A percentile compares a stretch with the other conserved stretches of the same genome.
phyloP scores from a whole-genome alignment of 805 yeast genomes.

The Starmerella kuoi region DNA sequence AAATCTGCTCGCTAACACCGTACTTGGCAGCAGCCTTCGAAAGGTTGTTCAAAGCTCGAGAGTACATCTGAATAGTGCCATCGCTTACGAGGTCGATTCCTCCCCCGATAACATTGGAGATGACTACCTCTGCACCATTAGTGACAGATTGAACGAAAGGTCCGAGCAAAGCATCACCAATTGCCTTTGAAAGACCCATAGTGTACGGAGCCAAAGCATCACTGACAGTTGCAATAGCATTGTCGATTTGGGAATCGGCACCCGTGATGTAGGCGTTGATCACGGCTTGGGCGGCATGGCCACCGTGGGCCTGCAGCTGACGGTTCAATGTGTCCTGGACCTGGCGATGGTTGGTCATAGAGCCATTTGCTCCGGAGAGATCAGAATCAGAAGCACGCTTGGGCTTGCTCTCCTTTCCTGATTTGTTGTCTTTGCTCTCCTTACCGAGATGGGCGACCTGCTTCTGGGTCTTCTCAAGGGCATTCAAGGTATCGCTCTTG shows the following conservation, averaged over 20 bases:
- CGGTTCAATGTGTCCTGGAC: slow-evolving; percentile 19
- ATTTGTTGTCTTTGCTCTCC: not conserved
- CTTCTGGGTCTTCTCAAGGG: slow-evolving; percentile 3
- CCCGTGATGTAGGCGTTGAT: slow-evolving; percentile 26
- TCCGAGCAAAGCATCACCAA: slow-evolving; percentile 22
- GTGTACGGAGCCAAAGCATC: slow-evolving; percentile 14
- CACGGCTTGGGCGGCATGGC: slow-evolving; percentile 23
- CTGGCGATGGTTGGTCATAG: slow-evolving; percentile 20
- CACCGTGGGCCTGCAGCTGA: slow-evolving; percentile 20
- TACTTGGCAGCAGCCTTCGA: slow-evolving; percentile 20
- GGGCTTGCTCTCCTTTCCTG: slow-evolving; percentile 1
- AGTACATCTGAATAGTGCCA: slow-evolving; percentile 18
- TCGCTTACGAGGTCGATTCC: slow-evolving; percentile 21
- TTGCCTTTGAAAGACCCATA: slow-evolving; percentile 15
- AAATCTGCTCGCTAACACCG: slow-evolving; percentile 4
- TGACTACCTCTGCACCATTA: slow-evolving; percentile 26
- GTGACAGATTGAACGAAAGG: slow-evolving; percentile 28
- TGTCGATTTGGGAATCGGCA: slow-evolving; percentile 29
- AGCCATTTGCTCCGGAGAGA: slow-evolving; percentile 19
- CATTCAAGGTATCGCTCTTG: slow-evolving; percentile 4
- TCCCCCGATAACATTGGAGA: slow-evolving; percentile 23
- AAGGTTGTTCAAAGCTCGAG: slow-evolving; percentile 19
- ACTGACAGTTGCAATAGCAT: slow-evolving; percentile 22
- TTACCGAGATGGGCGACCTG: no score
- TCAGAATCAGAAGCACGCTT: slow-evolving; percentile 17